Evolutionary conservation across 2,329 filamentous ascomycete genomes (phyloP).

Genomic region (Fusarium sublunatum): DNA sequence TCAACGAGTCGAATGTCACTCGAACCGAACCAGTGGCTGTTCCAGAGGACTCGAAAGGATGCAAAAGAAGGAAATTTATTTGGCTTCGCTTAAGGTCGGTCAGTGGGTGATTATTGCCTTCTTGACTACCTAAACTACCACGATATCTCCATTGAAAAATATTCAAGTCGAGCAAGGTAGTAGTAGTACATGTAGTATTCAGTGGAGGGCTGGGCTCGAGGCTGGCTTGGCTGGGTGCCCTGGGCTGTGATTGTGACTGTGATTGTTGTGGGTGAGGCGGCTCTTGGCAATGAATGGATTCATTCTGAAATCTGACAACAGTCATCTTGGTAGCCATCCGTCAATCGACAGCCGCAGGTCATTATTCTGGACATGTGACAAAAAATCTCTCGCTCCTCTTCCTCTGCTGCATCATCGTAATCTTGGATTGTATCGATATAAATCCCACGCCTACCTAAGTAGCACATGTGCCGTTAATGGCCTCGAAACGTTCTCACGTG

Average conservation of each 20-base stretch:
- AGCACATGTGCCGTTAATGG: constrained; percentile 17
- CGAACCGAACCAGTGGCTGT: constrained; percentile 9
- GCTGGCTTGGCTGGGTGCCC: no score
- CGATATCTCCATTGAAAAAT: not conserved
- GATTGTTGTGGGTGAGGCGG: constrained; percentile 2
- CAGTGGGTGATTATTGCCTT: not conserved
- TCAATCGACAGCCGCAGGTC: no score
- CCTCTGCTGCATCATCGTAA: not conserved
- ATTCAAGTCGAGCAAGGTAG: no score
- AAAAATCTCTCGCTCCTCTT: not conserved
- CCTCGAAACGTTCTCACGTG: constrained; percentile 33
- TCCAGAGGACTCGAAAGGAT: not conserved
- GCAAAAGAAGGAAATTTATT: no score
- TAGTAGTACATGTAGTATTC: no score
- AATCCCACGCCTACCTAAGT: constrained; percentile 8
- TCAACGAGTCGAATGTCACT: constrained; percentile 9
- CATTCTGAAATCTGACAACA: not conserved
- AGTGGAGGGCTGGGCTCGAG: not conserved
- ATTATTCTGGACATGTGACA: constrained; percentile 8
- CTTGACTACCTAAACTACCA: no score
- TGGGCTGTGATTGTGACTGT: constrained; percentile 2
- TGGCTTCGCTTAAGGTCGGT: no score
- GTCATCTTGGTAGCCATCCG: no score
- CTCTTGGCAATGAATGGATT: not conserved
- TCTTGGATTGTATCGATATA: no score